Conservation (phyloP, 139 green algal species). For the Chlamydomonas sphaeroides region DNA sequence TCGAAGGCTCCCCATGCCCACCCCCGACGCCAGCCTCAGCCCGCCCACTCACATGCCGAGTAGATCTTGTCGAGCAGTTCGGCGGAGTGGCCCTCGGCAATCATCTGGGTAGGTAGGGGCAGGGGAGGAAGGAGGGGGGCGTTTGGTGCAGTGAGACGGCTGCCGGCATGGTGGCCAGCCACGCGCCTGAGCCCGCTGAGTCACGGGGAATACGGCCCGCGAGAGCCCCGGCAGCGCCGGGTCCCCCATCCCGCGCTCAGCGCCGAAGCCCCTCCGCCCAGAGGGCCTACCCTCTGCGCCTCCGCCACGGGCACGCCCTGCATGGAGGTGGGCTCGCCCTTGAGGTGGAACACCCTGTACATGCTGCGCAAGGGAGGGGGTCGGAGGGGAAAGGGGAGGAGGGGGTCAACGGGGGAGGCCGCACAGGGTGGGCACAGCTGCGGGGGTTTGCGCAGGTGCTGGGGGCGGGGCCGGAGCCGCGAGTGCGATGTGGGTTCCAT, state of each 20-base stretch:
- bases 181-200: background rate
- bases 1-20: too few relatives aligned
- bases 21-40: too few relatives aligned
- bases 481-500: too few relatives aligned
- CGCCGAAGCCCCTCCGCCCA: too few relatives aligned
- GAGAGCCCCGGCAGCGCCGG: too few relatives aligned
- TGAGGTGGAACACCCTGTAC: conserved; percentile 27
- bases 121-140: background rate
- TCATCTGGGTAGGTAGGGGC: background rate
- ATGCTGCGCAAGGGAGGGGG: background rate
- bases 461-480: too few relatives aligned
- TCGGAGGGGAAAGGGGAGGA: background rate
- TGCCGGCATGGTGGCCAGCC: too few relatives aligned
- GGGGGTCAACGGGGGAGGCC: background rate
- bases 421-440: too few relatives aligned
- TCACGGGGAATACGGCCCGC: too few relatives aligned
- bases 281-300: background rate
- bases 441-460: too few relatives aligned
- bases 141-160: background rate
- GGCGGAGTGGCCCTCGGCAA: conserved; percentile 35
- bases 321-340: background rate
- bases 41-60: too few relatives aligned
- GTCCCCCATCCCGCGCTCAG: background rate
- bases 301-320: conserved; percentile 1
- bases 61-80: conserved; percentile 61